Evolutionary conservation across 1,284 basidiomycete species (phyloP), one percentile per base, ranked within the genome.

Genomic region (Mixia osmundae): DNA sequence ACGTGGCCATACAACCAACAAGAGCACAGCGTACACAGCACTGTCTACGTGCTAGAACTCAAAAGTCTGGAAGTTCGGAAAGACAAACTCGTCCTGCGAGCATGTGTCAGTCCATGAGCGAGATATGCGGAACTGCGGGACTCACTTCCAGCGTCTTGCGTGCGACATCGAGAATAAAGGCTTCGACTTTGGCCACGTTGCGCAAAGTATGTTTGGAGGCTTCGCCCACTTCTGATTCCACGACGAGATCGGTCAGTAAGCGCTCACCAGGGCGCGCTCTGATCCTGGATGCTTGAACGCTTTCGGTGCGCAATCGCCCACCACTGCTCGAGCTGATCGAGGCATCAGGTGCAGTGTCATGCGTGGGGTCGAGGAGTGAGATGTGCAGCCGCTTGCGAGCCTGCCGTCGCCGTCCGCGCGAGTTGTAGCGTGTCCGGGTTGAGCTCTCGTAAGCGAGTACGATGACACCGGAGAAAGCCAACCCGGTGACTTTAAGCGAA

Each of bases 221-320:
- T 61, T 94, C 80, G 1, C 91, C 91, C 35, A 99, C 89, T 59
- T 91, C 82, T 52, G 76, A 82, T 57, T 99, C 89, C 52, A 99
- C 85, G 47, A 74, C 69, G 39, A 95, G 75, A n/a, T 71, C 69
- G 1, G 80, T 80, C n/a, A 99, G 60, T 20, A 99, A 60, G 18
- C 78, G 67, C 49, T 78, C 71, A 0, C 85, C 89, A 3, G 79
- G 64, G 0, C 78, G 53, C 11, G 53, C 38, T 2, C 44, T 42
- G 26, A 45, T 48, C 31, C 45, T 30, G 22, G 18, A 29, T 7
- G 27, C 12, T 7, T 25, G 20, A 23, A 18, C 11, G 10, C 25
- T 29, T 26, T 12, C 25, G 30, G n/a, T 37, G 14, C 14, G 24
- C 21, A 16, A 25, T 30, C 26, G 36, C 30, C 24, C 34, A 14